Evolutionary conservation across 2,329 filamentous ascomycete species (phyloP).

Genomic region (Fusarium domesticum): DNA sequence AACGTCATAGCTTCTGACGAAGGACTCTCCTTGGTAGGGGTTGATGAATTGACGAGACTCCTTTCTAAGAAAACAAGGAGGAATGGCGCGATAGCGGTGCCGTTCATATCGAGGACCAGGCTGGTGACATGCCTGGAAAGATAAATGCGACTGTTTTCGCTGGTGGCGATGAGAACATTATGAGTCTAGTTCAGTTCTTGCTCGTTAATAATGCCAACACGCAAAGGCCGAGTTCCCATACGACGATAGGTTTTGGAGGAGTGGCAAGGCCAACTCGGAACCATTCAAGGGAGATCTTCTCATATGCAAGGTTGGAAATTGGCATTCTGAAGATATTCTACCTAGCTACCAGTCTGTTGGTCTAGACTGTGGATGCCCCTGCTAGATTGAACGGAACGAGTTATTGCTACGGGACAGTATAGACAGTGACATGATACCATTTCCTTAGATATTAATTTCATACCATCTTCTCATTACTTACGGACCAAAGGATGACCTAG

Average conservation of each 20-base stretch:
- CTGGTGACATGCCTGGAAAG: background rate
- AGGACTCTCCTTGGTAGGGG: background rate
- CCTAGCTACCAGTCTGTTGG: slow-evolving; percentile 1
- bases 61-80: background rate
- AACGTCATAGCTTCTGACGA: no score
- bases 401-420: no score
- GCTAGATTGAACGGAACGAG: no score
- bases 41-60: background rate
- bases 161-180: background rate
- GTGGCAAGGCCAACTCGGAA: background rate
- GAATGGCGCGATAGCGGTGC: background rate
- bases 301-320: slow-evolving; percentile 1
- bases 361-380: background rate
- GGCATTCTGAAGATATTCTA: background rate
- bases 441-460: no score
- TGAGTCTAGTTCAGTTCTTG: background rate
- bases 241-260: background rate
- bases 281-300: background rate
- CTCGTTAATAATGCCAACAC: background rate
- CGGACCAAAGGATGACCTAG: no score
- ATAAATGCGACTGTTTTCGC: background rate
- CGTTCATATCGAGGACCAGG: background rate
- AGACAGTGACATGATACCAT: no score
- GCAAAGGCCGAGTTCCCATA: background rate
- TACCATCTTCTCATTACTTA: no score